A percentile compares a stretch with the other conserved stretches of the same genome.
These are phyloP conservation scores for maize (Zea mays) DNA, from an alignment of 176 grass and related monocot genomes.

Conservation along the genomic window DNA sequence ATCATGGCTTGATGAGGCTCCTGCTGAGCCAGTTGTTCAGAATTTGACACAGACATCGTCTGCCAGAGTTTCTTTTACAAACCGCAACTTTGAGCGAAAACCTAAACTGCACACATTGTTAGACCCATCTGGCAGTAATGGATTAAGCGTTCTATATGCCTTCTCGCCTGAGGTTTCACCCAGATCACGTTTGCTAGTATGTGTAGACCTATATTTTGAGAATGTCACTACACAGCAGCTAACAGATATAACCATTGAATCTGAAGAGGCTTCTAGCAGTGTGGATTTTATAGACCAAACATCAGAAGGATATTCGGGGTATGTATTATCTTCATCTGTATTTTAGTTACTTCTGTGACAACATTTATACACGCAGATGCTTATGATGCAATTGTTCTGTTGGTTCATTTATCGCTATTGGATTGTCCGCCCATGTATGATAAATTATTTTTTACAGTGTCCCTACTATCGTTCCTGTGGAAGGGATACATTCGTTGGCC, in stretches of 20 bases:
- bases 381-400: conserved; percentile 14
- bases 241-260: conserved; percentile 63
- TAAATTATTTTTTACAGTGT: conserved; percentile 37
- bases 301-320: conserved; percentile 68
- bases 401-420: conserved; percentile 13
- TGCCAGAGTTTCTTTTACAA: conserved; percentile 79
- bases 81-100: conserved; percentile 63
- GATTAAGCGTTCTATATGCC: conserved; percentile 75
- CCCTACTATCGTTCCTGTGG: conserved; percentile 48
- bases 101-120: conserved; percentile 69
- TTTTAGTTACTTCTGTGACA: neutral
- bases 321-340: conserved; percentile 19
- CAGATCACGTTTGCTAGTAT: conserved; percentile 58
- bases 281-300: conserved; percentile 39
- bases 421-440: conserved; percentile 23
- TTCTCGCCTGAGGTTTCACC: conserved; percentile 72
- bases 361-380: conserved; percentile 13
- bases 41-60: conserved; percentile 43
- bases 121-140: conserved; percentile 64
- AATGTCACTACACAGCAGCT: conserved; percentile 60
- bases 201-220: conserved; percentile 76
- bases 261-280: conserved; percentile 62
- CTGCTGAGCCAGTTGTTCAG: conserved; percentile 43
- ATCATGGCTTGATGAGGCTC: conserved; percentile 86
- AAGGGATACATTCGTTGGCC: conserved; percentile 67